Evolutionary conservation across 1,284 basidiomycete species (phyloP).

Genomic region (Nidula niveotomentosa): DNA sequence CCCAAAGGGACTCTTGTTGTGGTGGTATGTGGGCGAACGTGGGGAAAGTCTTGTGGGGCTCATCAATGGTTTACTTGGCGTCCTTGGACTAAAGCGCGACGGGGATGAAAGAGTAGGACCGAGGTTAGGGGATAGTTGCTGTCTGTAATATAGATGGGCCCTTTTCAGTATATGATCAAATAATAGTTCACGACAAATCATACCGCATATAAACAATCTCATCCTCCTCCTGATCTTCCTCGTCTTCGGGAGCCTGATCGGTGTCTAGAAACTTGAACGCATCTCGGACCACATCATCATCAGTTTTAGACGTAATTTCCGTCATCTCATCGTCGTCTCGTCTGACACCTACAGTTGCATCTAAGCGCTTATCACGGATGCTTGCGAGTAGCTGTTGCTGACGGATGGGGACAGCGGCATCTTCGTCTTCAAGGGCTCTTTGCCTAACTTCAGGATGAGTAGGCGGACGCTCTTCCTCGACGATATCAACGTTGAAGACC

Average conservation of each 20-base stretch:
- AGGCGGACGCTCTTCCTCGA: constrained; percentile 23
- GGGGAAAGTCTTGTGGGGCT: constrained; percentile 24
- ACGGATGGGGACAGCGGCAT: constrained; percentile 5
- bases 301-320: constrained; percentile 64
- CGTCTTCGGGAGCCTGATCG: constrained; percentile 28
- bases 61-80: constrained; percentile 22
- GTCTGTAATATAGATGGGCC: constrained; percentile 22
- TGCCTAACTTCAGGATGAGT: constrained; percentile 9
- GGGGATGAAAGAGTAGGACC: constrained; percentile 25
- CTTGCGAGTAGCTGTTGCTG: constrained; percentile 21
- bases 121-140: constrained; percentile 16
- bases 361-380: constrained; percentile 16
- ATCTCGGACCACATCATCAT: constrained; percentile 80
- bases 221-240: constrained; percentile 51
- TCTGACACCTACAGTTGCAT: constrained; percentile 18
- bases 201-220: constrained; percentile 43
- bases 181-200: not conserved
- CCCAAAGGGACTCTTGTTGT: constrained; percentile 17
- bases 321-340: constrained; percentile 69
- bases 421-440: constrained; percentile 2
- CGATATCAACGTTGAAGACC: constrained; percentile 22
- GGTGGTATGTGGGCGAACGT: constrained; percentile 23
- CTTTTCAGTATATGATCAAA: constrained; percentile 19
- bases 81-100: constrained; percentile 22
- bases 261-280: constrained; percentile 65